Evolutionary conservation across 2,329 filamentous ascomycete genomes (phyloP).

Genomic region (Tympanopsis confertula): DNA sequence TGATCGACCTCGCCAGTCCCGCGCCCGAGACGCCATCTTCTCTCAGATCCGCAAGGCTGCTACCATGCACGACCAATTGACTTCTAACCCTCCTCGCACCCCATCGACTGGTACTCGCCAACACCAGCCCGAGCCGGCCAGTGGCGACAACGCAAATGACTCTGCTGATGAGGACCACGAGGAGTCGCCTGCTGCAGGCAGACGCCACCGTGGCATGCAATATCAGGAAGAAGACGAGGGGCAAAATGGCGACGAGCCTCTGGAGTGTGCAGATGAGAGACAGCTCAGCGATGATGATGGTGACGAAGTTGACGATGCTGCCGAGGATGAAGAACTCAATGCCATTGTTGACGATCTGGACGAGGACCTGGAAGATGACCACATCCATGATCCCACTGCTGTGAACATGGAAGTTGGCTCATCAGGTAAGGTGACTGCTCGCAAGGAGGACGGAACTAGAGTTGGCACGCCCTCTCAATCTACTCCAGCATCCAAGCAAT

Average conservation of each 20-base stretch:
- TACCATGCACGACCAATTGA: background rate
- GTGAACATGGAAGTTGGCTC: constrained; percentile 84
- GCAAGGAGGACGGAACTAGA: constrained; percentile 81
- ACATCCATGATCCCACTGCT: constrained; percentile 54
- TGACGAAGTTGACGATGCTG: constrained; percentile 36
- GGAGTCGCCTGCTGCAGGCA: background rate
- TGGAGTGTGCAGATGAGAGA: constrained; percentile 90
- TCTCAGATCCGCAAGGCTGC: constrained; percentile 24
- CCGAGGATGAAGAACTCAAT: constrained; percentile 49
- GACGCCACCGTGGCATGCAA: background rate
- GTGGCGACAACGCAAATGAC: background rate
- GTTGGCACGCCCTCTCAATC: constrained; percentile 69
- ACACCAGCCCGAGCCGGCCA: too few species aligned
- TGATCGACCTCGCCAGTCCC: constrained; percentile 56
- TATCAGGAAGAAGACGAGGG: constrained; percentile 46
- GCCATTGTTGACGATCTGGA: constrained; percentile 85
- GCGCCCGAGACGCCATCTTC: constrained; percentile 42
- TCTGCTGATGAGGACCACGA: background rate
- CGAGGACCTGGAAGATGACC: constrained; percentile 65
- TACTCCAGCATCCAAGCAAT: constrained; percentile 9
- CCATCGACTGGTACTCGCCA: too few species aligned
- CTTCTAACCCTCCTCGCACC: background rate
- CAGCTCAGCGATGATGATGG: constrained; percentile 67
- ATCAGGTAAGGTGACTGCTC: constrained; percentile 77
- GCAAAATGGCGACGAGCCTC: constrained; percentile 39